Conservation (phyloP, 768 basidiomycete species). For the Lentinula aciculospora region DNA sequence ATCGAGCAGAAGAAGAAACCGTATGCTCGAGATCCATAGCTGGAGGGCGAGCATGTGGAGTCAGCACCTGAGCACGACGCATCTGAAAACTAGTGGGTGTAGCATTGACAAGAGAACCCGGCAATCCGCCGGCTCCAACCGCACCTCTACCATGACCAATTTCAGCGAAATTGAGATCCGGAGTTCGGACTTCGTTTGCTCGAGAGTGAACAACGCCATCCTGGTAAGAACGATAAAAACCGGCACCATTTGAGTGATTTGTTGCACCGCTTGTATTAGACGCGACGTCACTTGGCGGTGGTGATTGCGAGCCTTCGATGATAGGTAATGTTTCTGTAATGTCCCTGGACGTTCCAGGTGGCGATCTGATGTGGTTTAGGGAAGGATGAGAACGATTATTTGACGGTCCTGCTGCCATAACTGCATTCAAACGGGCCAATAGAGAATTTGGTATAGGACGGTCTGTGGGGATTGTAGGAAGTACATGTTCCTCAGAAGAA, state of each 20-base stretch:
- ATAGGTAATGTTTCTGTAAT: conserved; percentile 50
- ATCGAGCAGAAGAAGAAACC: neutral
- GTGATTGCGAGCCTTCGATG: conserved; percentile 55
- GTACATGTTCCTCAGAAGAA: neutral
- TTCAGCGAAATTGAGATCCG: conserved; percentile 71
- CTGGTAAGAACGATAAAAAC: conserved; percentile 56
- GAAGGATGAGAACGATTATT: neutral
- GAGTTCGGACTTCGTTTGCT: conserved; percentile 56
- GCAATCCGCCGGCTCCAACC: conserved; percentile 6
- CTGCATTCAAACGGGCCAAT: conserved; percentile 5
- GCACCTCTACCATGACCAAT: conserved; percentile 69
- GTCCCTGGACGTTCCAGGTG: neutral
- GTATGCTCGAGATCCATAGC: neutral
- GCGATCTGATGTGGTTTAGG: neutral
- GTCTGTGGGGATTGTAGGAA: neutral
- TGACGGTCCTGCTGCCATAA: neutral
- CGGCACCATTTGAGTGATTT: conserved; percentile 45
- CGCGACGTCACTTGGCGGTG: conserved; percentile 55
- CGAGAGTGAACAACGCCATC: conserved; percentile 34
- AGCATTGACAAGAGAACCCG: neutral
- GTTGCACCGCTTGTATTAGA: conserved; percentile 41
- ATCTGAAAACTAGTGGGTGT: neutral
- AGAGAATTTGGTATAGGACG: conserved; percentile 1
- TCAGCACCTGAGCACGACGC: conserved; percentile 3
- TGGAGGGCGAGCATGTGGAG: conserved; percentile 3